phyloP scores from a whole-genome alignment of 2,329 filamentous ascomycete genomes.

The Alternaria triticina region DNA sequence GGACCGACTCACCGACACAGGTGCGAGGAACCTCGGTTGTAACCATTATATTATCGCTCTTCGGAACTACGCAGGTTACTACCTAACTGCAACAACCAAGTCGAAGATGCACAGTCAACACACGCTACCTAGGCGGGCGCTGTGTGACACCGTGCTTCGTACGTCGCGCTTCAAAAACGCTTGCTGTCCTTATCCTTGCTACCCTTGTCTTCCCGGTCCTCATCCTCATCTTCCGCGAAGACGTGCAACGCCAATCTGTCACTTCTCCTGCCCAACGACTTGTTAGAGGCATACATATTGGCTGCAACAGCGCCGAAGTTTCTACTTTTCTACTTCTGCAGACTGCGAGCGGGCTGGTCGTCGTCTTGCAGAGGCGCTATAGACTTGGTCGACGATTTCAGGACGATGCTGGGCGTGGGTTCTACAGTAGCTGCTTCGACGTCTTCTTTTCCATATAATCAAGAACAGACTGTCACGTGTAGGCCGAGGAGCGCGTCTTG shows the following conservation, averaged over 20 bases:
- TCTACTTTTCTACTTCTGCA: neutral
- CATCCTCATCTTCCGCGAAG: neutral
- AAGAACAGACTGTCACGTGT: neutral
- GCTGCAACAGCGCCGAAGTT: neutral
- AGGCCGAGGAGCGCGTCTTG: neutral
- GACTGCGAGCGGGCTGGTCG: neutral
- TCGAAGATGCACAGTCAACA: neutral
- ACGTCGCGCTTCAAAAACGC: neutral
- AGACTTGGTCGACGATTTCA: neutral
- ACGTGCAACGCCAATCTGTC: neutral
- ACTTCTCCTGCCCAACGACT: neutral
- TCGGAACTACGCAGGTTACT: neutral
- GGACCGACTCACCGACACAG: no score
- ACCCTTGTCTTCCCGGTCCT: neutral
- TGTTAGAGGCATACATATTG: neutral
- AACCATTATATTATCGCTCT: neutral
- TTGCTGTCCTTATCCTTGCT: neutral
- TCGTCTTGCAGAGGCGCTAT: neutral
- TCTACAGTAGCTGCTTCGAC: neutral
- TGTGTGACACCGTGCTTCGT: neutral
- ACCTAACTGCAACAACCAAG: neutral
- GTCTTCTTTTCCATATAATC: neutral
- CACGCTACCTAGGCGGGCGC: neutral
- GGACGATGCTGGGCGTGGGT: neutral
- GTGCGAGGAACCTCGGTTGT: no score